Conservation (phyloP, 305 asterid species). For the Fraxinus paxiana region DNA sequence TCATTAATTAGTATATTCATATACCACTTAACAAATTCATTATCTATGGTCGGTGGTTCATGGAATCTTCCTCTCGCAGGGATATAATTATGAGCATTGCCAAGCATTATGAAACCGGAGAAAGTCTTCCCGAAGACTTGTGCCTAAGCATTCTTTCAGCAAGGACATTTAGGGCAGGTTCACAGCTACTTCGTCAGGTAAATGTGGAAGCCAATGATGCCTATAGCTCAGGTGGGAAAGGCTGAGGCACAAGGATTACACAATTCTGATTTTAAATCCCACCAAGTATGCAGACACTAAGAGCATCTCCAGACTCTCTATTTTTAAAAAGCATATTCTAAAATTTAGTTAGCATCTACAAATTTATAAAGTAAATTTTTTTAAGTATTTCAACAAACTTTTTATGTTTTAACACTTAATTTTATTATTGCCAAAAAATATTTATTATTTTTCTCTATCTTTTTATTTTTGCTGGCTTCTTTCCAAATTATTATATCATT, state of each 20-base stretch:
- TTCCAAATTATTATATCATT: neutral
- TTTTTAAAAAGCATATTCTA: neutral
- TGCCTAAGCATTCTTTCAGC: constrained; percentile 64
- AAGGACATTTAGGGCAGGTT: constrained; percentile 74
- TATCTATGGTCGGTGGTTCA: neutral
- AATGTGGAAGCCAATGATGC: neutral
- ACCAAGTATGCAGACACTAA: neutral
- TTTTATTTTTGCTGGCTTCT: neutral
- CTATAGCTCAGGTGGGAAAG: constrained; percentile 2
- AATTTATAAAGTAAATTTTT: neutral
- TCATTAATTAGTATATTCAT: neutral
- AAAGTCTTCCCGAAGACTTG: constrained; percentile 58
- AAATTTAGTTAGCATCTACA: neutral
- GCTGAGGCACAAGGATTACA: neutral
- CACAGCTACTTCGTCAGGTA: constrained; percentile 74
- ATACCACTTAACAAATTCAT: neutral
- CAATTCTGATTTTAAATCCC: neutral
- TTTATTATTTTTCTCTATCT: neutral
- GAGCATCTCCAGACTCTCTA: neutral
- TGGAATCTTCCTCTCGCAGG: constrained; percentile 37
- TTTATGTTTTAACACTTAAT: neutral
- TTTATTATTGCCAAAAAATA: no score
- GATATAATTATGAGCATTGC: constrained; percentile 63
- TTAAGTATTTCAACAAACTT: no score
- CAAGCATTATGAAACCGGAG: constrained; percentile 68